phyloP scores from a whole-genome alignment of 345 rosid species.

The Sonneratia caseolaris region DNA sequence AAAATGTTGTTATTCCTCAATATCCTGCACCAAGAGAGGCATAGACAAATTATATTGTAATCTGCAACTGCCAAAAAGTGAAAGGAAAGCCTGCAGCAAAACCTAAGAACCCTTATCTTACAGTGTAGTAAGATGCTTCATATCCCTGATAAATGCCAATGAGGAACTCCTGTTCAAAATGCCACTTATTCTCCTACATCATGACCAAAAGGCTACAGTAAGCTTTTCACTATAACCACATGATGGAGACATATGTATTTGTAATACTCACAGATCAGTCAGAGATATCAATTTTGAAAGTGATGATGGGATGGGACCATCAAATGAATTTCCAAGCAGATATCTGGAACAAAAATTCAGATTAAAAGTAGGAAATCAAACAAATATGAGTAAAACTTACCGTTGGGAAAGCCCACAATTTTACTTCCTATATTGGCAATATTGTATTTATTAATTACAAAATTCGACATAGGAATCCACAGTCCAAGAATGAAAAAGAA shows the following conservation, averaged over 20 bases:
- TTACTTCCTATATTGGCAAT: too few relatives aligned
- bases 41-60: background rate
- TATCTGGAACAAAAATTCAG: background rate
- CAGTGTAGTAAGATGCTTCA: constrained; percentile 8
- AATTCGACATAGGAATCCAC: too few relatives aligned
- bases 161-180: constrained; percentile 8
- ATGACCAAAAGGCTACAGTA: background rate
- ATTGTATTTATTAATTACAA: too few relatives aligned
- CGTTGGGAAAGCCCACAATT: background rate
- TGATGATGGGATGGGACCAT: constrained; percentile 6
- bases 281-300: constrained; percentile 2
- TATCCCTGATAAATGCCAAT: constrained; percentile 7
- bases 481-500: background rate
- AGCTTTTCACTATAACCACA: background rate
- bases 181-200: constrained; percentile 11
- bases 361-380: background rate
- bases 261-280: constrained; percentile 1
- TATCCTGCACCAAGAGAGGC: constrained; percentile 5
- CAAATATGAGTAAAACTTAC: background rate
- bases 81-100: background rate
- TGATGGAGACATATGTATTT: background rate
- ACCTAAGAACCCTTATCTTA: constrained; percentile 3
- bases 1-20: constrained; percentile 10
- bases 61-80: background rate
- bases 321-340: constrained; percentile 3